Conservation (phyloP, 2,329 filamentous ascomycete genomes). For the Teratosphaeria viscida region DNA sequence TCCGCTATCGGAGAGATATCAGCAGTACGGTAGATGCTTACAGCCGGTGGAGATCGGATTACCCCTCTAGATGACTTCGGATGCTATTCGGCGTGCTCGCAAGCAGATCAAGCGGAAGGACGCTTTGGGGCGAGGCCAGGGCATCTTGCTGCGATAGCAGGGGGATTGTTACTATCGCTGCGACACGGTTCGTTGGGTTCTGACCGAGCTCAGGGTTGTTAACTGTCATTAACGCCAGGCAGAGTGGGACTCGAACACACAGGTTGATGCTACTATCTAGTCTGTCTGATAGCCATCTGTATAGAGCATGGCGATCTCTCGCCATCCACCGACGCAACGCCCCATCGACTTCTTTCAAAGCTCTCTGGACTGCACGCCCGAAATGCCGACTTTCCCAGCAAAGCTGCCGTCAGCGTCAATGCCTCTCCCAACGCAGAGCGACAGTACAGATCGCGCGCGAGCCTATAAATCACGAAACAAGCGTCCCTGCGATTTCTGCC, state of each 20-base stretch:
- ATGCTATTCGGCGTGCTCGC: background rate
- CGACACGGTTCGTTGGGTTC: background rate
- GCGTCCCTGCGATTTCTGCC: conserved; percentile 38
- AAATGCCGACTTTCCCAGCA: conserved; percentile 12
- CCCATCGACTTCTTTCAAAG: conserved; percentile 2
- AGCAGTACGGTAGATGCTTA: background rate
- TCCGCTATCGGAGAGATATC: background rate
- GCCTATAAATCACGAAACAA: conserved; percentile 29
- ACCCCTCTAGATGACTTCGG: background rate
- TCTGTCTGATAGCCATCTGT: background rate
- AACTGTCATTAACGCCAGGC: background rate
- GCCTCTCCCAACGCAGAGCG: conserved; percentile 1
- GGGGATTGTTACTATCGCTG: background rate
- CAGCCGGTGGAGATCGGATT: background rate
- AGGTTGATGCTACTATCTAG: background rate
- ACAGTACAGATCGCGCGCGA: conserved; percentile 20
- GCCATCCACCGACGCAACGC: conserved; percentile 4
- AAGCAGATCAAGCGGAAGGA: background rate
- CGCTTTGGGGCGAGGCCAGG: background rate
- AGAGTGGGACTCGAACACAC: background rate
- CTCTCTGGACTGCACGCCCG: conserved; percentile 6
- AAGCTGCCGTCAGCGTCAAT: background rate
- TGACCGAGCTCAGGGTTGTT: background rate
- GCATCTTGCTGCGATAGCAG: background rate
- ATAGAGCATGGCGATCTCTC: conserved; percentile 7